These are phyloP conservation scores for Chaetomiaceae sp. DNA, from an alignment of 2,329 filamentous ascomycete genomes.

Conservation along the genomic window DNA sequence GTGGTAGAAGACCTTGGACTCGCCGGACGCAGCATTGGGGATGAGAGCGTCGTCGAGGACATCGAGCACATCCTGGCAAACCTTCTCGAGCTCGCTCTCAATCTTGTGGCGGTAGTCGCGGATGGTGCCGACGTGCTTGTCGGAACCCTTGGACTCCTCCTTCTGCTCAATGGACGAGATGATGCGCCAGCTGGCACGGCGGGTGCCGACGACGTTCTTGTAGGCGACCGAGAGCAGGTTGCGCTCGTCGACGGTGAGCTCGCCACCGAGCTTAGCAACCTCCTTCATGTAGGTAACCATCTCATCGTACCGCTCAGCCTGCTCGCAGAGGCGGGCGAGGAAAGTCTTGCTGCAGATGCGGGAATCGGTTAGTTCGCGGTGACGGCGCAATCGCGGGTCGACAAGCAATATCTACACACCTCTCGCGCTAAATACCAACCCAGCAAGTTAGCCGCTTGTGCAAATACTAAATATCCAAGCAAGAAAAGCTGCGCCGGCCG, in stretches of 20 bases:
- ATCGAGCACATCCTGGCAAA: conserved; percentile 96
- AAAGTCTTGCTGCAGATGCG: conserved; percentile 80
- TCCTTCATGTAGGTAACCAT: conserved; percentile 99
- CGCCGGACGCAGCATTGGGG: conserved; percentile 90
- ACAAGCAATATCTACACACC: conserved; percentile 23
- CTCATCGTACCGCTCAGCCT: conserved; percentile 99
- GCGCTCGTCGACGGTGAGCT: conserved; percentile 92
- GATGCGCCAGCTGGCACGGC: conserved; percentile 98
- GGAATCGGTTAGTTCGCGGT: conserved; percentile 17
- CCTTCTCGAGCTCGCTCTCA: conserved; percentile 91
- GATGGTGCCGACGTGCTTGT: conserved; percentile 91
- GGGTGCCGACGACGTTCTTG: conserved; percentile 99
- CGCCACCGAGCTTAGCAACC: conserved; percentile 80
- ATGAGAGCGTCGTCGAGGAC: conserved; percentile 91
- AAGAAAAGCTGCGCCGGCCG: neutral
- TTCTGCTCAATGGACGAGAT: conserved; percentile 99
- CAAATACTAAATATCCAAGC: neutral
- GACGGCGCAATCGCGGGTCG: neutral
- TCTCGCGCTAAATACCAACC: conserved; percentile 25
- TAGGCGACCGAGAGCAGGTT: conserved; percentile 98
- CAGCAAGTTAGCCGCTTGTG: conserved; percentile 21
- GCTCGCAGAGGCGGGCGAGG: conserved; percentile 98
- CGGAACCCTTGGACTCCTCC: conserved; percentile 97
- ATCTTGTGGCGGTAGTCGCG: conserved; percentile 98
- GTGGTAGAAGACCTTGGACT: conserved; percentile 99